These are phyloP conservation scores for Cadophora sp. DNA, from an alignment of 2,329 filamentous ascomycete species.

Conservation along the genomic window DNA sequence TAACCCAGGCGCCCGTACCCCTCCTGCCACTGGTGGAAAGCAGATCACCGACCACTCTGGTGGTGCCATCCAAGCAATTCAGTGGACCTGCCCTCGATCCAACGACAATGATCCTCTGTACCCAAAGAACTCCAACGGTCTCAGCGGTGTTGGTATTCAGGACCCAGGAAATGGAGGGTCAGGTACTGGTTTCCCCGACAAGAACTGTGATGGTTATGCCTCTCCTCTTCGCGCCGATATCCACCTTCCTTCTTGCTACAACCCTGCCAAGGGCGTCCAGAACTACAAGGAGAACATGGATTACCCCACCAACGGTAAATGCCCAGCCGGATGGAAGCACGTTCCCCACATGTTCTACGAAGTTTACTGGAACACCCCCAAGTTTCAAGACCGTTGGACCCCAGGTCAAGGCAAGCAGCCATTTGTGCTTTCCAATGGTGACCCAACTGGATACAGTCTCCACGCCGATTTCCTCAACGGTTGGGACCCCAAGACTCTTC, in stretches of 20 bases:
- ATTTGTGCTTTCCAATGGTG: constrained; percentile 83
- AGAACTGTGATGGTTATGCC: constrained; percentile 68
- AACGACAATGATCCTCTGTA: constrained; percentile 59
- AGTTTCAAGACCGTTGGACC: constrained; percentile 67
- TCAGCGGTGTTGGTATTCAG: constrained; percentile 57
- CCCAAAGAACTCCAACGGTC: constrained; percentile 61
- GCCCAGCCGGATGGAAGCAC: constrained; percentile 73
- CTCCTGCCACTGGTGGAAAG: constrained; percentile 59
- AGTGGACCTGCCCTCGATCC: constrained; percentile 66
- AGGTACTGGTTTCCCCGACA: constrained; percentile 72
- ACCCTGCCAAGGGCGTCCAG: constrained; percentile 63
- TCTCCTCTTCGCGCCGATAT: constrained; percentile 79
- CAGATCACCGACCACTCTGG: constrained; percentile 58
- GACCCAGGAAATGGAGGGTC: constrained; percentile 61
- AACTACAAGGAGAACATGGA: constrained; percentile 73
- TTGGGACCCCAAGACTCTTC: constrained; percentile 74
- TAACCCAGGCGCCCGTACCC: constrained; percentile 67
- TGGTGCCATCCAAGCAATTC: constrained; percentile 60
- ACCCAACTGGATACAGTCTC: constrained; percentile 76
- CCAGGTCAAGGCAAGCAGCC: constrained; percentile 65
- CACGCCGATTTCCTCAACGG: constrained; percentile 82
- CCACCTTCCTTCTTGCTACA: constrained; percentile 91
- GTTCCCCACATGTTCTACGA: constrained; percentile 83
- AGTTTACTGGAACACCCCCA: constrained; percentile 80
- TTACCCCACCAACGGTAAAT: constrained; percentile 77